Evolutionary conservation across 371 early-diverging fungal species (phyloP).

Genomic region (Mycotypha africana): DNA sequence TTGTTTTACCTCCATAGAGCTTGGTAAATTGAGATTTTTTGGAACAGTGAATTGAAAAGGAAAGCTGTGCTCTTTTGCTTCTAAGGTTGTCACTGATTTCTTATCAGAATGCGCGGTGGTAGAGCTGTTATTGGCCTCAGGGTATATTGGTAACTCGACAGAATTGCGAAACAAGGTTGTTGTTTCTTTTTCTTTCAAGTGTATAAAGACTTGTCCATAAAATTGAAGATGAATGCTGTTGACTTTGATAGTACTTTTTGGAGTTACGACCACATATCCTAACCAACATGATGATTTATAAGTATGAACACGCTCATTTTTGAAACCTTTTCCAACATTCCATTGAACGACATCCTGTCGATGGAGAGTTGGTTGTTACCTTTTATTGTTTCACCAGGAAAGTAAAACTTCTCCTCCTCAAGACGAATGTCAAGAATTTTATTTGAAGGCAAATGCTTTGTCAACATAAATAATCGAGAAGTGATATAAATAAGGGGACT

Average conservation of each 20-base stretch:
- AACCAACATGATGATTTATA: too few relatives aligned
- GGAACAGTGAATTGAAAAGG: constrained; percentile 40
- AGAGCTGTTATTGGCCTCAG: too few relatives aligned
- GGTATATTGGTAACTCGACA: constrained; percentile 16
- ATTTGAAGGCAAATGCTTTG: too few relatives aligned
- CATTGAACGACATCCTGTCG: too few relatives aligned
- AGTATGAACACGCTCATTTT: too few relatives aligned
- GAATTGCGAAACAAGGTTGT: constrained; percentile 30
- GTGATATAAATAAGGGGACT: neutral
- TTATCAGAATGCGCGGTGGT: too few relatives aligned
- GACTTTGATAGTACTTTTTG: constrained; percentile 37
- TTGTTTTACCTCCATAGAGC: constrained; percentile 37
- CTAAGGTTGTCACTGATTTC: constrained; percentile 27
- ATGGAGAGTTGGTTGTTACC: too few relatives aligned
- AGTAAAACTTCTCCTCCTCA: constrained; percentile 23
- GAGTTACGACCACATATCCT: constrained; percentile 37
- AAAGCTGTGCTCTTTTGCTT: constrained; percentile 33
- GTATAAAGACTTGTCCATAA: constrained; percentile 26
- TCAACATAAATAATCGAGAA: neutral
- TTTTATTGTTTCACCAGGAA: constrained; percentile 28
- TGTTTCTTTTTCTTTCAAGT: constrained; percentile 35
- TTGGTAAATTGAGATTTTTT: constrained; percentile 35
- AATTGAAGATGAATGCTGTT: constrained; percentile 36
- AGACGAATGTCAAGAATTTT: constrained; percentile 19
- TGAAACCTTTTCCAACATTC: too few relatives aligned